phyloP scores from a whole-genome alignment of 495 filamentous ascomycete genomes.

The Entonaema liquescens region DNA sequence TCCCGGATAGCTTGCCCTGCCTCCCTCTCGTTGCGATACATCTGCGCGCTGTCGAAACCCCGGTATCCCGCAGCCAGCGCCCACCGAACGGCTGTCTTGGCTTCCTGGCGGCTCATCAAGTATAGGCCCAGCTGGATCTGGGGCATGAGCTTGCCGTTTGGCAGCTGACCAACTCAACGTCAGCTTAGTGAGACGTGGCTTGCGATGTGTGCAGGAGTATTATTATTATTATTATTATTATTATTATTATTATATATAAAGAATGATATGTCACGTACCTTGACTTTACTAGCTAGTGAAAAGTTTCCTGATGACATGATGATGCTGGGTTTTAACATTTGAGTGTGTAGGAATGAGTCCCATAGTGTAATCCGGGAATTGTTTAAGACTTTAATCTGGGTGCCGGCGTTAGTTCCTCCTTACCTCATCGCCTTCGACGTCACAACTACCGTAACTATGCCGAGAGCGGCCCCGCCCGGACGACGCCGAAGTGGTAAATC shows the following conservation, averaged over 20 bases:
- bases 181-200: constrained; percentile 36
- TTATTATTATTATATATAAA: no score
- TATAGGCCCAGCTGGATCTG: constrained; percentile 74
- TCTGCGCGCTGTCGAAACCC: constrained; percentile 68
- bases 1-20: constrained; percentile 64
- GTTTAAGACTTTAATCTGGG: not conserved
- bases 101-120: constrained; percentile 62
- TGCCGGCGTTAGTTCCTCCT: not conserved
- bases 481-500: constrained; percentile 4
- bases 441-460: constrained; percentile 7
- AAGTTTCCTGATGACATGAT: constrained; percentile 24
- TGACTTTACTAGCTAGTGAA: constrained; percentile 33
- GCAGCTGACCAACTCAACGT: constrained; percentile 52
- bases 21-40: constrained; percentile 70
- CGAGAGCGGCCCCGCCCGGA: constrained; percentile 26
- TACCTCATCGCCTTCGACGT: constrained; percentile 20
- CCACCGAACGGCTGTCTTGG: constrained; percentile 55
- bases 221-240: no score
- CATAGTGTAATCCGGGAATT: no score
- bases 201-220: not conserved
- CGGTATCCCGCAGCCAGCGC: constrained; percentile 60
- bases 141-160: constrained; percentile 68
- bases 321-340: not conserved
- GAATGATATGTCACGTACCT: constrained; percentile 15
- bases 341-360: not conserved